Evolutionary conservation across 2,329 filamentous ascomycete species (phyloP), one percentile per base, ranked within the genome.

Genomic region (Ceratocystis variospora): DNA sequence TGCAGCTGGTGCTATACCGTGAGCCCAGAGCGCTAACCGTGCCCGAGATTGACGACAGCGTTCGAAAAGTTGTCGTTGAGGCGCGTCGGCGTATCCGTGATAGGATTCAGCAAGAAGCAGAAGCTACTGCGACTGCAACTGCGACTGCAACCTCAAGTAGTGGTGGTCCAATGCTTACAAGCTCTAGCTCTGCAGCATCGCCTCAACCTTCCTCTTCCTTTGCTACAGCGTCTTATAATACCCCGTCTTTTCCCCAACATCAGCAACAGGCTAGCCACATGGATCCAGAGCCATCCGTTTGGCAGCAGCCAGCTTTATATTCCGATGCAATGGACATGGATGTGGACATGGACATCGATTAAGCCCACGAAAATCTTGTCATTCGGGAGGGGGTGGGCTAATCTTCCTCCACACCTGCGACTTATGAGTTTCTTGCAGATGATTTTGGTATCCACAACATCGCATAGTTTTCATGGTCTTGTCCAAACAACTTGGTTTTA

Each of bases 51-150:
- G 81, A 87, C 37, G 87, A 93, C 73, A 87, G 83, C 69, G 89
- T 96, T 69, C 82, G 90, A 68, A 90, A 87, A 74, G 90, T 90
- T 7, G 91, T 96, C 70, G 79, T 93, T 64, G 92, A 96, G 74
- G 84, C 89, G 1, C 82, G 90, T 64, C 83, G 82, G 61, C 81
- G 90, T 65, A 80, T 84, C 44, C 79, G 88, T 64, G 84, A 88
- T 70, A 77, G 73, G 73, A 83, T 85, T 72, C 78, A 76, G 68
- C 73, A 72, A 64, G 59, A 65, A 28, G 48, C 61, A n/a, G 25
- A 55, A 44, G 63, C 63, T 41, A 8, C 10, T 6, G 15, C 53
- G 10, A 19, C 63, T 55, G n/a, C 48, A 5, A 6, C 45, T 22
- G 10, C 63, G 17, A 22, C 53, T 25, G 50, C 50, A 55, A 15